Evolutionary conservation across 1,139 yeast genomes (phyloP), one percentile per base, ranked within the genome.

Genomic region (Geotrichum phurueaensis): DNA sequence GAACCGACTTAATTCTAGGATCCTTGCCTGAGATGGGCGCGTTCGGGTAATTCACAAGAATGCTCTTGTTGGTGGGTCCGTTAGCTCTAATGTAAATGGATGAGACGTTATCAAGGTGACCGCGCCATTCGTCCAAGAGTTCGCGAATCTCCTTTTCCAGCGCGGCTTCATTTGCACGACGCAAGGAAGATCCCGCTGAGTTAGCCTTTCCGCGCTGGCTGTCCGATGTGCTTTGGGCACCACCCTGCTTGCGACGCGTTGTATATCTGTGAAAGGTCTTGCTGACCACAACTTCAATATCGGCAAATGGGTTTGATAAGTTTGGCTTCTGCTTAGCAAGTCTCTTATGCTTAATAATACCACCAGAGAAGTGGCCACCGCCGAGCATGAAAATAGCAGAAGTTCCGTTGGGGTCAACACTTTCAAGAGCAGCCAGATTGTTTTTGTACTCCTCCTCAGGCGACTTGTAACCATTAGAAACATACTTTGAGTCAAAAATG

Each of bases 351-450:
- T 91, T 84, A 13, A 95, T 79, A 52, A 94, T 87, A 0, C 97
- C 97, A 13, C 96, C 99, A 0, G 98, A 96, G 77, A 94, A 95
- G 75, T 95, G 98, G 51, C 99, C 99, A 55, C 99, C 98, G 12
- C 98, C 98, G 61, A 94, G 83, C 97, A 95, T 90, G 65, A 94
- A 82, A 15, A 94, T 75, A 1, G 96, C 96, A 2, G 89, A 89
- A 63, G 60, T 80, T 50, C 71, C 69, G 15, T 58, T 57, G 18
- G 56, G 64, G 52, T 73, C 68, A 70, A 81, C 72, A 2, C 73
- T 67, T 59, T 69, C 71, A 51, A 84, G 72, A 1, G 81, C 75
- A 31, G 70, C 60, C 39, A 52, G 33, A 31, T 48, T 48, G 59
- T 54, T 59, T n/a, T 51, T 31, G 9, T 54, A 54, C 15, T 58